phyloP scores from a whole-genome alignment of 306 rosid species.

The Gastrolobium bilobum region DNA sequence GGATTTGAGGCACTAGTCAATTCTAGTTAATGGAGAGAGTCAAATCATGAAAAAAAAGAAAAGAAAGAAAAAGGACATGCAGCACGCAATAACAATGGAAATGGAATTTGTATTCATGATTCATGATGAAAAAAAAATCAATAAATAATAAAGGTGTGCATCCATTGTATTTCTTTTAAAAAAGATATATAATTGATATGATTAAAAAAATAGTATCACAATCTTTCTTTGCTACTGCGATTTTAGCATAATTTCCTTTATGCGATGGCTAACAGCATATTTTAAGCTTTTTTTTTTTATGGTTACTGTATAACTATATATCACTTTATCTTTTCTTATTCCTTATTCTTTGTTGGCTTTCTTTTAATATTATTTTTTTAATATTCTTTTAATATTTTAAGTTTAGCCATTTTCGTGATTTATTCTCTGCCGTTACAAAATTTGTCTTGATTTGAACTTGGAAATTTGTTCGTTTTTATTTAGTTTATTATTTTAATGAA shows the following conservation, averaged over 20 bases:
- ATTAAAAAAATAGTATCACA: slow-evolving; percentile 15
- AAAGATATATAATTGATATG: background rate
- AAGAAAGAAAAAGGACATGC: background rate
- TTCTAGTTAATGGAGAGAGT: slow-evolving; percentile 53
- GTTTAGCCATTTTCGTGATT: background rate
- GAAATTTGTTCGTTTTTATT: too few species aligned
- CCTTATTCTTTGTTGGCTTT: slow-evolving; percentile 1
- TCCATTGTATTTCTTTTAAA: background rate
- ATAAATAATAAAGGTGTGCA: background rate
- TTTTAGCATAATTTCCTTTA: slow-evolving; percentile 1
- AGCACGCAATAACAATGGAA: slow-evolving; percentile 14
- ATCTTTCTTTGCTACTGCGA: background rate
- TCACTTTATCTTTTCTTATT: background rate
- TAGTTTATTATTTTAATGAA: too few species aligned
- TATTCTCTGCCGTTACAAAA: background rate
- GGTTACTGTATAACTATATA: background rate
- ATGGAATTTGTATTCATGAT: slow-evolving; percentile 1
- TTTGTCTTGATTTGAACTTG: background rate
- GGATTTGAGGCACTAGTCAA: slow-evolving; percentile 55
- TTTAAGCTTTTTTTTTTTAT: background rate
- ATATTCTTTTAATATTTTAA: background rate
- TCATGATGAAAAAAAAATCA: background rate
- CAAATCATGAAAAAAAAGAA: slow-evolving; percentile 47
- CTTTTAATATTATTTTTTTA: background rate
- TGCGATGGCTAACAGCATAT: slow-evolving; percentile 7